A percentile compares a stretch with the other conserved stretches of the same genome.
phyloP scores from a whole-genome alignment of 495 filamentous ascomycete species.

The Diplogelasinospora grovesii region DNA sequence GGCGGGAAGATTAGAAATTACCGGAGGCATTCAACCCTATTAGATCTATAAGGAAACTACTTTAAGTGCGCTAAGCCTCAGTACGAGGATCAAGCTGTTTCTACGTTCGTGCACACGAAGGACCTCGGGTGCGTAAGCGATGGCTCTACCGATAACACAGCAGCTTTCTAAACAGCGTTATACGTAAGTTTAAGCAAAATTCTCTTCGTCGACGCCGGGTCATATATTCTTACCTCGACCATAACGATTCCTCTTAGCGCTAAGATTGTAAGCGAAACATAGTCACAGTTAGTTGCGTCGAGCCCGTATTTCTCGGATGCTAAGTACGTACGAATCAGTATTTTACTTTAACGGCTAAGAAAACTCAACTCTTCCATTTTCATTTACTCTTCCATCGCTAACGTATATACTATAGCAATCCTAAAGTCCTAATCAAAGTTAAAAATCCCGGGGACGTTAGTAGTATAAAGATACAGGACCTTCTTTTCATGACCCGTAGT shows the following conservation, averaged over 20 bases:
- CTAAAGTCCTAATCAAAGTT: slow-evolving; percentile 60
- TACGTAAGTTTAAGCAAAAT: slow-evolving; percentile 21
- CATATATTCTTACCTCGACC: slow-evolving; percentile 25
- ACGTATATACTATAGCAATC: no score
- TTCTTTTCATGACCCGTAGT: slow-evolving; percentile 67
- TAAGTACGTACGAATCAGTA: no score
- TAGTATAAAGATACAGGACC: slow-evolving; percentile 70
- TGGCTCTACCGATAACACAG: slow-evolving; percentile 54
- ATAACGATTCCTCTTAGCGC: no score
- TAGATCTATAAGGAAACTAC: slow-evolving; percentile 35
- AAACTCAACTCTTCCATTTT: no score
- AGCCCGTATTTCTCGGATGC: no score
- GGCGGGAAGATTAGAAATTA: slow-evolving; percentile 48
- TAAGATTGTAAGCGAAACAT: no score
- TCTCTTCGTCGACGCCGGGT: slow-evolving; percentile 12
- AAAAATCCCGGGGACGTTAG: slow-evolving; percentile 68
- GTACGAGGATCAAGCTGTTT: slow-evolving; percentile 40
- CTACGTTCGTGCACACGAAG: slow-evolving; percentile 58
- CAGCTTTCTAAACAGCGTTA: not conserved
- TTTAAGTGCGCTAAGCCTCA: slow-evolving; percentile 54
- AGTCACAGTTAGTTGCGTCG: no score
- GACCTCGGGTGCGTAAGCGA: slow-evolving; percentile 68
- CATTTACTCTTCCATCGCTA: no score
- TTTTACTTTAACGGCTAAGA: no score
- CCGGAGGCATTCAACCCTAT: not conserved